Conservation (phyloP, 331 rosid species). For the Malus hybrid region DNA sequence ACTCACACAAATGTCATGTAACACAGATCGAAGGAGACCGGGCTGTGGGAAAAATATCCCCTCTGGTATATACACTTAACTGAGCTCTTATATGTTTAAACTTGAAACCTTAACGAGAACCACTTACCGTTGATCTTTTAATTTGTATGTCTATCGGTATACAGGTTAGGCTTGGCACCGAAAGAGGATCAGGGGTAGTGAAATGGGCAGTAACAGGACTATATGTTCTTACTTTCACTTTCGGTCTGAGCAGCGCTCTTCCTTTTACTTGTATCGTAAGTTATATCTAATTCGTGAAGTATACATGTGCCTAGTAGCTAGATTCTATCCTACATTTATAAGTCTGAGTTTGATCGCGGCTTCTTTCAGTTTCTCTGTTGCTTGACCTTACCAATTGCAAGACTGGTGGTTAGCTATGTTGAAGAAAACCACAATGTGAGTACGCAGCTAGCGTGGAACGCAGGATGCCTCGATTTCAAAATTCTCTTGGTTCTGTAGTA, state of each 20-base stretch:
- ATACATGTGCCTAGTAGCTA: no score
- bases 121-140: background rate
- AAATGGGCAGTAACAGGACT: conserved; percentile 40
- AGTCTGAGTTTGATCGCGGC: background rate
- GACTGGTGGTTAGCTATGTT: conserved; percentile 53
- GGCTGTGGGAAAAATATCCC: conserved; percentile 80
- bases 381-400: conserved; percentile 69
- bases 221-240: conserved; percentile 45
- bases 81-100: background rate
- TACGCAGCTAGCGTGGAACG: background rate
- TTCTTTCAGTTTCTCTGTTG: conserved; percentile 56
- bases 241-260: conserved; percentile 51
- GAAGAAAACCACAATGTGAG: conserved; percentile 65
- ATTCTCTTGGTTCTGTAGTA: no score
- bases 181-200: conserved; percentile 51
- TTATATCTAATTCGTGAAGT: background rate
- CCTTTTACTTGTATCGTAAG: conserved; percentile 66
- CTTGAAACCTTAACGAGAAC: background rate
- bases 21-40: conserved; percentile 65
- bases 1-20: conserved; percentile 11
- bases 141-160: background rate
- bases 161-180: conserved; percentile 81
- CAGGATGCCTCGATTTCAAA: background rate
- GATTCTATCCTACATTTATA: no score
- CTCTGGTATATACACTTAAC: conserved; percentile 44